Percentiles rank a stretch among this genome's conserved stretches.
These are phyloP conservation scores for Lactifluus echinatus DNA, from an alignment of 768 basidiomycete species.

Conservation along the genomic window DNA sequence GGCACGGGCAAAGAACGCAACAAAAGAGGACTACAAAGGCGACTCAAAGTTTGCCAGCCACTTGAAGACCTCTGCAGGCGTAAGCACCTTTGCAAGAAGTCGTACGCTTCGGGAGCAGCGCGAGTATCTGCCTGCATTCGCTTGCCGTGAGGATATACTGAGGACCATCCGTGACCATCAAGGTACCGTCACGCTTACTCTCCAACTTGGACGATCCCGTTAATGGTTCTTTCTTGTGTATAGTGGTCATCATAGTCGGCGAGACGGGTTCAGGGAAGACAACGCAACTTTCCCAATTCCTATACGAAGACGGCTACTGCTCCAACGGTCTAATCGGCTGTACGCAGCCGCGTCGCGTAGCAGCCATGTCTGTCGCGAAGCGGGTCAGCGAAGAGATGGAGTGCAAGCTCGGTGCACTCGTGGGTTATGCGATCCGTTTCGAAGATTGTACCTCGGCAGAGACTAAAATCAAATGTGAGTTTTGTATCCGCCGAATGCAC, in stretches of 20 bases:
- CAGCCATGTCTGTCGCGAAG: slow-evolving; percentile 99
- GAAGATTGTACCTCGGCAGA: slow-evolving; percentile 93
- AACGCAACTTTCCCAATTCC: slow-evolving; percentile 88
- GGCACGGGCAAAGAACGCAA: slow-evolving; percentile 39
- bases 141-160: slow-evolving; percentile 89
- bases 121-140: slow-evolving; percentile 96
- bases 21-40: slow-evolving; percentile 72
- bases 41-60: slow-evolving; percentile 98
- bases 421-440: slow-evolving; percentile 97
- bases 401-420: slow-evolving; percentile 84
- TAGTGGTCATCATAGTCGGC: slow-evolving; percentile 93
- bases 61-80: slow-evolving; percentile 69
- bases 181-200: slow-evolving; percentile 39
- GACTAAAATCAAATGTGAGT: slow-evolving; percentile 94
- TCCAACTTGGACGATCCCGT: not conserved
- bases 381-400: slow-evolving; percentile 99
- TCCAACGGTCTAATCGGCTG: slow-evolving; percentile 86
- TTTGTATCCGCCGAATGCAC: not conserved
- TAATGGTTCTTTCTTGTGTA: not conserved
- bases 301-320: slow-evolving; percentile 97
- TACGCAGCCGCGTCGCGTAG: slow-evolving; percentile 96
- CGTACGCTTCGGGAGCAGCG: slow-evolving; percentile 90
- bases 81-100: slow-evolving; percentile 70
- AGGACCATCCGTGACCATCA: slow-evolving; percentile 88
- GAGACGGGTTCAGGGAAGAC: slow-evolving; percentile 99